phyloP scores from a whole-genome alignment of 805 yeast genomes.

The Kuraishia ogatae region DNA sequence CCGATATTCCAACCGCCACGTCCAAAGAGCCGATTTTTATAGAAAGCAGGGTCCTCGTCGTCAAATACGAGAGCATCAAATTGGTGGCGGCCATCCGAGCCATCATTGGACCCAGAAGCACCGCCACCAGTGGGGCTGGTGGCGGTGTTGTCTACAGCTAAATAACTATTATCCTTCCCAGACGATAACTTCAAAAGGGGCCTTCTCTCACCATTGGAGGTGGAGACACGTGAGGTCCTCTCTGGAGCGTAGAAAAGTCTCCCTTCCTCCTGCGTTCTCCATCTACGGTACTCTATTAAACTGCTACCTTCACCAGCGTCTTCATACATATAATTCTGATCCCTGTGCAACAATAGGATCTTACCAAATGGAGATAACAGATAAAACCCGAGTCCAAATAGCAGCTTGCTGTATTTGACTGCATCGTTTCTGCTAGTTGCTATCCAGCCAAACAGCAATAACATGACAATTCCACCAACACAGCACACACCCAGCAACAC shows the following conservation, averaged over 20 bases:
- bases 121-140: no score
- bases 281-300: constrained; percentile 72
- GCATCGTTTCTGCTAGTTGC: constrained; percentile 37
- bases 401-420: constrained; percentile 51
- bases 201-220: neutral
- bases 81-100: neutral
- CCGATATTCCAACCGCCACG: constrained; percentile 89
- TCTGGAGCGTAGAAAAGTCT: constrained; percentile 70
- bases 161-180: neutral
- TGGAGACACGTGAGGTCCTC: constrained; percentile 15
- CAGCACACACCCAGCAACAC: constrained; percentile 46
- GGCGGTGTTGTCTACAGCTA: neutral
- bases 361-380: constrained; percentile 85
- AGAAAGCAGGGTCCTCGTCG: constrained; percentile 17
- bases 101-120: neutral
- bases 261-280: constrained; percentile 80
- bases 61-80: constrained; percentile 6
- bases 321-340: constrained; percentile 73
- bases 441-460: constrained; percentile 32
- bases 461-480: constrained; percentile 36
- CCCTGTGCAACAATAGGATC: constrained; percentile 69
- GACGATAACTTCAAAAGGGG: neutral
- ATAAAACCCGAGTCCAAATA: constrained; percentile 59
- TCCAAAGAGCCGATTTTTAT: constrained; percentile 60
- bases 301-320: constrained; percentile 87